Conservation (phyloP, 306 rosid genomes). For the Malus sieversii region DNA sequence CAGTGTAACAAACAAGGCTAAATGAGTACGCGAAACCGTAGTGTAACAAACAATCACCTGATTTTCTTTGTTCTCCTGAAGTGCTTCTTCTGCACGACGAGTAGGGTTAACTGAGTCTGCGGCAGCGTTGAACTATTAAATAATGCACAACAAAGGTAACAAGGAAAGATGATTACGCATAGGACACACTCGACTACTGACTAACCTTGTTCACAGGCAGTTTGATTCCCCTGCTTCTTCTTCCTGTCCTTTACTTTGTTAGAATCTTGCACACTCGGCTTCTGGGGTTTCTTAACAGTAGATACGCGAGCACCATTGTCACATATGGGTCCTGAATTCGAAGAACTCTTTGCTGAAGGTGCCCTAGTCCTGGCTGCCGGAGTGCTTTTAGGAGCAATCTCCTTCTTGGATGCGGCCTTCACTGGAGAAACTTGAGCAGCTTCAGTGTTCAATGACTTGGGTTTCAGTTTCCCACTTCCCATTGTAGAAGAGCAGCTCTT, state of each 20-base stretch:
- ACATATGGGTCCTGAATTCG: conserved; percentile 34
- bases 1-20: neutral
- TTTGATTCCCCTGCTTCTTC: conserved; percentile 40
- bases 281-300: conserved; percentile 39
- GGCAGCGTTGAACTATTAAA: conserved; percentile 2
- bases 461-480: conserved; percentile 41
- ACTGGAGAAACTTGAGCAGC: conserved; percentile 36
- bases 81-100: conserved; percentile 22
- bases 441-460: conserved; percentile 42
- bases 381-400: conserved; percentile 25
- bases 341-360: conserved; percentile 28
- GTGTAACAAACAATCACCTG: conserved; percentile 31
- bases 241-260: conserved; percentile 33
- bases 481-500: conserved; percentile 44
- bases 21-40: neutral
- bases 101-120: conserved; percentile 35
- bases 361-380: conserved; percentile 34
- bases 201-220: conserved; percentile 39
- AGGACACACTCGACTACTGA: neutral
- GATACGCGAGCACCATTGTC: conserved; percentile 25
- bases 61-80: conserved; percentile 59
- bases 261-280: conserved; percentile 36
- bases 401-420: conserved; percentile 36
- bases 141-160: neutral
- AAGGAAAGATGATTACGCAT: neutral